A percentile compares a stretch with the other conserved stretches of the same genome.
phyloP scores from a whole-genome alignment of 192 early-diverging fungal genomes.

The Linnemannia zychae region DNA sequence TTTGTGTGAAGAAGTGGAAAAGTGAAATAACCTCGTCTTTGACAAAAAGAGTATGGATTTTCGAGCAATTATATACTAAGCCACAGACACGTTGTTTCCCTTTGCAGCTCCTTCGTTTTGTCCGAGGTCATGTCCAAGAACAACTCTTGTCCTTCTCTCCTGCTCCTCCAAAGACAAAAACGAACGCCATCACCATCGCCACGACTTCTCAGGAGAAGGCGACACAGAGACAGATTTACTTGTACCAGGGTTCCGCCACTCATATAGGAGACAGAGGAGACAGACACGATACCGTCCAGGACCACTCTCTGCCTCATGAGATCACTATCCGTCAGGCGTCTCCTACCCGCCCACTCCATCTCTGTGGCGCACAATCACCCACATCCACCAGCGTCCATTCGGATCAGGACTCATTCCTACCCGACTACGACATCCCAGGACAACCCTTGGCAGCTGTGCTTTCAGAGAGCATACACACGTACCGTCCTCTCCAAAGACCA shows the following conservation, averaged over 20 bases:
- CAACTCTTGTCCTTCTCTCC: not conserved
- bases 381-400: not conserved
- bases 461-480: constrained; percentile 33
- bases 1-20: not conserved
- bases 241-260: not conserved
- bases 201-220: not conserved
- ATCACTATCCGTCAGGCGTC: not conserved
- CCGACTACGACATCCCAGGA: not conserved
- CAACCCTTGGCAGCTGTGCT: constrained; percentile 33
- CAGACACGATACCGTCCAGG: not conserved
- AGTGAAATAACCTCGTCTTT: not conserved
- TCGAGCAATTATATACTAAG: not conserved
- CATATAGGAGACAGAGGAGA: constrained; percentile 1
- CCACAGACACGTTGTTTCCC: constrained; percentile 6
- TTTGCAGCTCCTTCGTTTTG: not conserved
- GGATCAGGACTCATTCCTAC: not conserved
- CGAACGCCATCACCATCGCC: not conserved
- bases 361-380: not conserved
- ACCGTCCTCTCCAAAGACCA: constrained; percentile 19
- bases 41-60: no score
- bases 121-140: not conserved
- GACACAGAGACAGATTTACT: not conserved
- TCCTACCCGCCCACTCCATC: not conserved
- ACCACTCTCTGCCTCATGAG: constrained; percentile 19
- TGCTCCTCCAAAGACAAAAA: not conserved